A percentile compares a stretch with the other conserved stretches of the same genome.
Evolutionary conservation across 352 stramenopile species (phyloP).

Genomic region (Globisporangium cylindrosporum): DNA sequence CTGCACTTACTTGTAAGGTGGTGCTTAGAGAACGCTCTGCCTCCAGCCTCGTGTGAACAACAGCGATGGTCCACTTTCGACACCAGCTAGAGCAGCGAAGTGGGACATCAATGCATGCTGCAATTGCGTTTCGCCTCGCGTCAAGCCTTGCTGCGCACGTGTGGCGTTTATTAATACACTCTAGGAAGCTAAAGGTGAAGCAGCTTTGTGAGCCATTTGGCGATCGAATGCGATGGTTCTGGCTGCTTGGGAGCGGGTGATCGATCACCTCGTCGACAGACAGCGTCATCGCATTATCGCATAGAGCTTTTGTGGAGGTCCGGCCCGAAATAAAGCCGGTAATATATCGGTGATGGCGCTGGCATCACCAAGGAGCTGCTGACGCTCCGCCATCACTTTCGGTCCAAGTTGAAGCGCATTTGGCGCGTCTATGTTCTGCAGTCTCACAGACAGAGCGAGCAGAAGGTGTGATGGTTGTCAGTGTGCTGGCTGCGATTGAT

Average conservation of each 20-base stretch:
- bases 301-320: not conserved
- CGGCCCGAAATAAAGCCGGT: not conserved
- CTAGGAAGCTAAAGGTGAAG: not conserved
- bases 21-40: too few species aligned
- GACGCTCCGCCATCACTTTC: not conserved
- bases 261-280: not conserved
- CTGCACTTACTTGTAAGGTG: too few species aligned
- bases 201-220: not conserved
- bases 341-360: not conserved
- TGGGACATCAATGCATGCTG: not conserved
- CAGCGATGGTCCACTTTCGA: not conserved
- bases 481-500: too few species aligned
- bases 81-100: not conserved
- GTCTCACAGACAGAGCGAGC: too few species aligned
- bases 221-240: not conserved
- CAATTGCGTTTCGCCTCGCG: not conserved
- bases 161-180: not conserved
- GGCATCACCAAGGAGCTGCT: not conserved
- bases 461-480: too few species aligned
- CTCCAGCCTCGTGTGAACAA: too few species aligned
- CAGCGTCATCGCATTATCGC: not conserved
- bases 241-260: not conserved
- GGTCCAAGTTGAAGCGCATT: not conserved
- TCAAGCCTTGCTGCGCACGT: not conserved
- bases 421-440: conserved; percentile 1